These are phyloP conservation scores for Casuarina equisetifolia DNA, from an alignment of 306 rosid genomes.

Conservation along the genomic window DNA sequence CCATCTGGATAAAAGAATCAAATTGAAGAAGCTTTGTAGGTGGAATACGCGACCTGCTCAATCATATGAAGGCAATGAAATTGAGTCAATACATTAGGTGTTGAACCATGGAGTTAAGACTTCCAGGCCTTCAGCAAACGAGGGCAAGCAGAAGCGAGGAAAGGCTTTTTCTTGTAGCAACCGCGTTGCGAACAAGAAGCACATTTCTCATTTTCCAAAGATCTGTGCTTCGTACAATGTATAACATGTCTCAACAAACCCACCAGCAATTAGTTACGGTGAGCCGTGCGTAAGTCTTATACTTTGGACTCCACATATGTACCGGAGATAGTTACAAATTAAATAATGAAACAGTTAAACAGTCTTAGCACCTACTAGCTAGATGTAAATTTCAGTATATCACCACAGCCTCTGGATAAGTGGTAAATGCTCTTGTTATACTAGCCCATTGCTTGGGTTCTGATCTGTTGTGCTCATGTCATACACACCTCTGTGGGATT, in stretches of 20 bases:
- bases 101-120: constrained; percentile 39
- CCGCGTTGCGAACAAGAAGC: constrained; percentile 54
- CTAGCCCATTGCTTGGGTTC: not conserved
- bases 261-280: constrained; percentile 7
- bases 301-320: constrained; percentile 11
- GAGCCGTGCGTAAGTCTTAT: not conserved
- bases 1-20: constrained; percentile 43
- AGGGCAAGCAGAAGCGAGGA: constrained; percentile 58
- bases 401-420: not conserved
- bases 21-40: constrained; percentile 70
- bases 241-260: not conserved
- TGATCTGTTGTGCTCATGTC: not conserved
- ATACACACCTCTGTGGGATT: not conserved
- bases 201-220: constrained; percentile 16
- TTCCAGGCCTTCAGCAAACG: constrained; percentile 41
- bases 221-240: not conserved
- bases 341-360: constrained; percentile 2
- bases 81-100: constrained; percentile 23
- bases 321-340: no score
- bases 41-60: constrained; percentile 62
- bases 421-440: not conserved
- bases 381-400: not conserved
- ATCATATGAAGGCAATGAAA: constrained; percentile 35
- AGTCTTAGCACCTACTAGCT: not conserved
- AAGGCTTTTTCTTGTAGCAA: constrained; percentile 37